Base-by-base conservation (phyloP, 306 rosid species). In the Adenanthera pavonina region DNA sequence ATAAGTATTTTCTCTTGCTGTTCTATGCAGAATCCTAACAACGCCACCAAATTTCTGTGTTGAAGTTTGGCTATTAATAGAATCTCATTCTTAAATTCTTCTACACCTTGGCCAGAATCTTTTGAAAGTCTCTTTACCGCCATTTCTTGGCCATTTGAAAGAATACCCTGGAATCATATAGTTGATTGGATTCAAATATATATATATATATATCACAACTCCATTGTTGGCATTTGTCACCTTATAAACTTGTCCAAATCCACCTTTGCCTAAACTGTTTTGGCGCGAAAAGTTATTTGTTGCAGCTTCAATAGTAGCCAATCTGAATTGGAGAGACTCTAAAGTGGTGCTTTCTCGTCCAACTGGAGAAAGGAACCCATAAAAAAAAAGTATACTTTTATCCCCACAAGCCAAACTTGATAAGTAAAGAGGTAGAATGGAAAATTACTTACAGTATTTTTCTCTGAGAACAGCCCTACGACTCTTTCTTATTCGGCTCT, bases 231-330 rank as follows among this genome's bases (percentile, higher is more conserved):
- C 0, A 2, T 25, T 4, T 1, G 38, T 62, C 48, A 62, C 82
- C 82, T 78, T 69, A 59, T 78, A 69, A 69, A 78, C 82, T 34
- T 41, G 35, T 8, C 73, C 73, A 68, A 41, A 68, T 68, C 73
- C 73, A 41, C 73, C 73, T 19, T 40, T 47, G 34, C 73, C 73
- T 41, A 68, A 9, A n/a, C 19, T 41, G 47, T 68, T 68, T 19
- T 41, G 17, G 1, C 3, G 35, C 0, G 73, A 68, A 19, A 68
- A 68, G 9, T 5, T 68, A 43, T n/a, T 68, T 68, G 73, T 68
- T n/a, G 73, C 73, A 41, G 52, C 35, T 43, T 68, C 52, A 43
- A 68, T 43, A n/a, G 73, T 43, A 4, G 73, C 73, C 35, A 68
- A 43, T 41, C 36, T 68, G 8, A 68, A 41, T 11, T 68, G 73